Evolutionary conservation across 1,284 basidiomycete genomes (phyloP), one percentile per base, ranked within the genome.

Genomic region (Xanthoconium separans): DNA sequence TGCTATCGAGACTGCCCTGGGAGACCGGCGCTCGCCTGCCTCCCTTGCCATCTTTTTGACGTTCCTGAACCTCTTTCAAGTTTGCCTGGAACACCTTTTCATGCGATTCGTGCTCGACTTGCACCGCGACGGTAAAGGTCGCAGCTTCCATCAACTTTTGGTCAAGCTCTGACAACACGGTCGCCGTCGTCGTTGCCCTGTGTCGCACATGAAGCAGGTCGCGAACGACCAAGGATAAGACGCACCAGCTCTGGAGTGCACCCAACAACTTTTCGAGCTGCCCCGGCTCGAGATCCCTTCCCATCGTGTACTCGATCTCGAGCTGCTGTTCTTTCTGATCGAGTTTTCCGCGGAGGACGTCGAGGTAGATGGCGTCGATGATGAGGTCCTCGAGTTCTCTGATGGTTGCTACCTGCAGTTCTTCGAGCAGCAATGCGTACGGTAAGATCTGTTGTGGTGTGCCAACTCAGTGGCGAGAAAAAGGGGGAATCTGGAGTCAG

Each of bases 281-380:
- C 1, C 82, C 83, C 1, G 84, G 82, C 53, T 84, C 80, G 16
- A 98, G 75, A 72, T 98, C 95, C 44, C 96, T 76, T 1, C 95
- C 95, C 74, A 94, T 86, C 0, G 90, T 92, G 65, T 91, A 93
- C 69, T 96, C 91, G 30, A 98, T 85, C 68, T 96, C 89, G 55
- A 98, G 79, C 58, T 92, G 84, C 56, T 85, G 81, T 60, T 89
- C 81, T 65, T 91, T 91, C 73, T 98, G 95, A 70, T 98, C 92
- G 47, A 99, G 85, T 64, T 92, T 94, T 12, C 93, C 95, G 43
- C 84, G 83, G 39, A 98, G 79, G 45, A 98, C 77, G 62, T 91
- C 89, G 37, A 91, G 84, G 70, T 98, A 98, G 68, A 98, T 93
- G 10, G 89, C 87, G 64, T 98, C 95, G 69, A 99, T 98, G 69